Base-by-base conservation (phyloP, 192 early-diverging fungal genomes). In the Dissophora globulifera region DNA sequence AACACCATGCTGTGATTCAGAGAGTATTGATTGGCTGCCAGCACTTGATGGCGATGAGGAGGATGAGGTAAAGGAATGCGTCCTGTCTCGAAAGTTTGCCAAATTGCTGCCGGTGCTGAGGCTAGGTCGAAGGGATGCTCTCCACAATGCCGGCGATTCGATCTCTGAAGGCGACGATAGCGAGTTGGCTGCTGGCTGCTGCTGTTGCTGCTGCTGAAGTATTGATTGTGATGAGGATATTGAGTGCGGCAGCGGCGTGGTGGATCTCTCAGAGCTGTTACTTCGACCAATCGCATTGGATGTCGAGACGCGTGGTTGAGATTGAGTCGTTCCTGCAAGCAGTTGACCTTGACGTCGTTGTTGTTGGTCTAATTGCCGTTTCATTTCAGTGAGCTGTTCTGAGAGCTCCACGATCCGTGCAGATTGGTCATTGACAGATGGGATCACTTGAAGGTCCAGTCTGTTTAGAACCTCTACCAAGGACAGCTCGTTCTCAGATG, bases 321-420 rank as follows among this genome's bases (percentile, higher is more conserved):
- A 29, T 1, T 4, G n/a, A 8, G 9, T 13, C 41, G 23, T 12
- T 31, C 20, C 32, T n/a, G n/a, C n/a, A n/a, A n/a, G n/a, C n/a
- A n/a, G n/a, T n/a, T 52, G 54, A 11, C 52, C 55, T 10, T 40
- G 50, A 20, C 70, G 70, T 29, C 45, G 55, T 10, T 67, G 62
- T 13, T 76, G 72, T 19, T 67, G 63, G 22, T 76, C 52, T 11
- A 76, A 26, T 45, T 76, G 72, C 42, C 57, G 41, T 38, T 62
- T 66, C 63, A 76, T 67, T 23, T 67, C 63, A 16, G 63, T 50
- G 15, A 76, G 52, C 13, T 76, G 72, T 25, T 76, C 72, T 13
- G 63, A 67, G 2, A 76, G 72, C 15, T 76, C 72, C 9, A 41
- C 50, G 15, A 76, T 59, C 23, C 52, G 55, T 4, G 52, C 50